Evolutionary conservation across 2,329 filamentous ascomycete species (phyloP).

Genomic region (Chaetomiaceae sp.): DNA sequence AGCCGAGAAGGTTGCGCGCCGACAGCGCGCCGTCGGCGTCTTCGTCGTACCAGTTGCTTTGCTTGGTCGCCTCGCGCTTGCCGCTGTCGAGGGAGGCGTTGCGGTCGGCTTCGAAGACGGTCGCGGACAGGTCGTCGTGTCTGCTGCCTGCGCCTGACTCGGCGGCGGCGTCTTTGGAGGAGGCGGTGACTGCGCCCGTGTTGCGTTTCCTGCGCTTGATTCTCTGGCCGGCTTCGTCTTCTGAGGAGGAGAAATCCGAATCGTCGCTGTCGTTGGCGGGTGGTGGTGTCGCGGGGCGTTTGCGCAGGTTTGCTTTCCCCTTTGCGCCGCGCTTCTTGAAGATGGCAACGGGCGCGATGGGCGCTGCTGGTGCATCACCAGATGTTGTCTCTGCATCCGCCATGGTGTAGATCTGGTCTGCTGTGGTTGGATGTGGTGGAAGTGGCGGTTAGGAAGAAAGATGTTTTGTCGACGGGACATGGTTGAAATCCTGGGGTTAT

Average conservation of each 20-base stretch:
- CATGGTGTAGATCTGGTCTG: constrained; percentile 5
- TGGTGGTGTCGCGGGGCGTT: constrained; percentile 74
- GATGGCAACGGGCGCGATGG: constrained; percentile 51
- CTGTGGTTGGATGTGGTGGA: neutral
- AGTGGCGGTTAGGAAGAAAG: neutral
- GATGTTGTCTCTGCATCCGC: constrained; percentile 16
- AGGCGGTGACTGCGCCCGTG: constrained; percentile 56
- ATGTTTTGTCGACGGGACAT: neutral
- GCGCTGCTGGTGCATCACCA: constrained; percentile 2
- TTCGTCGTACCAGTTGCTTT: constrained; percentile 85
- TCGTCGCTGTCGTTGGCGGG: constrained; percentile 53
- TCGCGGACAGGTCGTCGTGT: constrained; percentile 44
- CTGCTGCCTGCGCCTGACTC: constrained; percentile 18
- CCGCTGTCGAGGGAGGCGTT: constrained; percentile 53
- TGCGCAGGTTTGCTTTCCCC: constrained; percentile 71
- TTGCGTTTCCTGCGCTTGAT: constrained; percentile 76
- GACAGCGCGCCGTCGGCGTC: constrained; percentile 42
- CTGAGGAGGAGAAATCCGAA: constrained; percentile 66
- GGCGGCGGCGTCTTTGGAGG: constrained; percentile 46
- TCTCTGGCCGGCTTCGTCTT: constrained; percentile 70
- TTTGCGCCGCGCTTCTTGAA: constrained; percentile 87
- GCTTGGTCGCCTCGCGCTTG: constrained; percentile 81
- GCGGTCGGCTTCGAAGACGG: constrained; percentile 58
- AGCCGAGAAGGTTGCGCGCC: constrained; percentile 55
- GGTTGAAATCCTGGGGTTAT: neutral